Conservation (phyloP, 768 basidiomycete genomes). For the Chalciporus chontae region DNA sequence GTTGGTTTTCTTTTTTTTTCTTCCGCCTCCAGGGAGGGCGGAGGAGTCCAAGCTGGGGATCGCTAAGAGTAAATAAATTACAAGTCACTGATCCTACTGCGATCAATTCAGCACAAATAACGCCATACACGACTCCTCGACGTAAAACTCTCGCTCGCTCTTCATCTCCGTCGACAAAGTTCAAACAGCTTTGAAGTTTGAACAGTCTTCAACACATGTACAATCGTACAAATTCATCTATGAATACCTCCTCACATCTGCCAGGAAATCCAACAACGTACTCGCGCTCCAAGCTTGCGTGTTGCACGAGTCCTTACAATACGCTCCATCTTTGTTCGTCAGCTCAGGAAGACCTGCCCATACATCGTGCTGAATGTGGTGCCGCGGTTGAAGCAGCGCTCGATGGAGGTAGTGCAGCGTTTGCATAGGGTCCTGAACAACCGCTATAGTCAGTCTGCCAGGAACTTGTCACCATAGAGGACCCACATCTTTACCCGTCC, state of each 20-base stretch:
- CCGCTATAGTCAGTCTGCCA: not conserved
- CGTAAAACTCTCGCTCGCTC: not conserved
- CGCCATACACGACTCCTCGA: conserved; percentile 18
- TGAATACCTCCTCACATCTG: conserved; percentile 47
- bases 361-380: conserved; percentile 72
- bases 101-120: conserved; percentile 19
- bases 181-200: too few relatives aligned
- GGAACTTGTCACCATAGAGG: not conserved
- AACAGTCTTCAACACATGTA: not conserved
- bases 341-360: conserved; percentile 96
- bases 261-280: conserved; percentile 85
- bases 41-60: conserved; percentile 6
- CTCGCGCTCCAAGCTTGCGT: conserved; percentile 98
- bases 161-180: conserved; percentile 12
- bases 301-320: conserved; percentile 84
- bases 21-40: conserved; percentile 15
- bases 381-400: conserved; percentile 64
- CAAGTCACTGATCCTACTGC: not conserved
- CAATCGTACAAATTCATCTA: conserved; percentile 6
- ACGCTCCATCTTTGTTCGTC: conserved; percentile 79
- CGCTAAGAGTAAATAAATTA: too few relatives aligned
- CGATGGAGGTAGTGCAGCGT: conserved; percentile 81
- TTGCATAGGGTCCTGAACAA: conserved; percentile 55
- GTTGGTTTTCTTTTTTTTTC: conserved; percentile 11
- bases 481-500: conserved; percentile 65